A percentile compares a stretch with the other conserved stretches of the same genome.
Evolutionary conservation across 192 early-diverging fungal genomes (phyloP).

Genomic region (Linnemannia schmuckeri): DNA sequence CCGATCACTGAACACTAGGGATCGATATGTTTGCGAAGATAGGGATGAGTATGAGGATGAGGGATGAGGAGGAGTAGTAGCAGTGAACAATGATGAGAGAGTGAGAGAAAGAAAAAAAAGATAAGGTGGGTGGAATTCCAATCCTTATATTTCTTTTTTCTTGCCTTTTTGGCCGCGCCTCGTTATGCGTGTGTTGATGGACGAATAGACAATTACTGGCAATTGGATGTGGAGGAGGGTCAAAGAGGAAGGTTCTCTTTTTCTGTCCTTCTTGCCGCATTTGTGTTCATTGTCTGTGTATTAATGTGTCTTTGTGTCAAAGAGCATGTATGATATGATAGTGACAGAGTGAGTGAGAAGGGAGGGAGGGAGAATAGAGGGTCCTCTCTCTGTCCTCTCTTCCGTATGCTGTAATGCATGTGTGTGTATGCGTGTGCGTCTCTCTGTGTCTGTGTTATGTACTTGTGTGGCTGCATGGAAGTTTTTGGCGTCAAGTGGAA

Average conservation of each 20-base stretch:
- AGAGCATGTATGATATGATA: background rate
- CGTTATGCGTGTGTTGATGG: background rate
- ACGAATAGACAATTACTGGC: background rate
- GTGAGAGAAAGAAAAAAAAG: background rate
- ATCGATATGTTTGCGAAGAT: background rate
- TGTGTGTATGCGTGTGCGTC: background rate
- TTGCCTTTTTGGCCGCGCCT: constrained; percentile 1
- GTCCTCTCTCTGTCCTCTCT: background rate
- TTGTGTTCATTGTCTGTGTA: constrained; percentile 27
- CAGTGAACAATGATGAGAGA: background rate
- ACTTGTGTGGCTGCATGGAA: background rate
- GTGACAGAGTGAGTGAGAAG: background rate
- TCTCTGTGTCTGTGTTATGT: background rate
- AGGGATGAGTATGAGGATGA: background rate
- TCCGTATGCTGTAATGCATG: background rate
- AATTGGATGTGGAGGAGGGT: constrained; percentile 1
- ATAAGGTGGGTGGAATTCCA: constrained; percentile 37
- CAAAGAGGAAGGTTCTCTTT: constrained; percentile 20
- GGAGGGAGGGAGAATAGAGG: background rate
- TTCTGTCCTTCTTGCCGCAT: background rate
- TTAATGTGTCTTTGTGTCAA: background rate
- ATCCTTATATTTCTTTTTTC: constrained; percentile 50
- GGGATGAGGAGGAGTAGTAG: background rate
- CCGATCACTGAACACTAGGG: background rate
- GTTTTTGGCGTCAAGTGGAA: constrained; percentile 45